phyloP scores from a whole-genome alignment of 192 early-diverging fungal species.

The Linnemannia zychae region DNA sequence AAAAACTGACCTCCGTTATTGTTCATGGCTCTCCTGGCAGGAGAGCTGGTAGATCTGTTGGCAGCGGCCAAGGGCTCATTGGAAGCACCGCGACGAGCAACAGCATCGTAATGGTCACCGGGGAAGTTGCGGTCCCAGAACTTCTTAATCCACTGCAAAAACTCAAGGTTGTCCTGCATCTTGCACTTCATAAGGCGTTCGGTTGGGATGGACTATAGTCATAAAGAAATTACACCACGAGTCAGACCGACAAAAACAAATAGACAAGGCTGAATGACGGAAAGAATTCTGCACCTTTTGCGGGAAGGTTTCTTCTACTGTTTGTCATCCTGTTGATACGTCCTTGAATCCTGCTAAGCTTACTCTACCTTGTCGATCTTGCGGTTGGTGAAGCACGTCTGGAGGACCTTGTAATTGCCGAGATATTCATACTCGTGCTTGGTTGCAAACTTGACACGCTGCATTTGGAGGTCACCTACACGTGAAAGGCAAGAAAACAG shows the following conservation, averaged over 20 bases:
- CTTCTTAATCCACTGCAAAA: conserved; percentile 95
- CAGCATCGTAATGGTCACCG: conserved; percentile 87
- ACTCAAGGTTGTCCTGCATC: conserved; percentile 99
- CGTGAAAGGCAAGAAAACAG: conserved; percentile 19
- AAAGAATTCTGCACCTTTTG: not conserved
- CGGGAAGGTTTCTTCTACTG: not conserved
- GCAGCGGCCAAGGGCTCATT: conserved; percentile 55
- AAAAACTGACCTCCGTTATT: conserved; percentile 59
- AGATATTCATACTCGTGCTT: conserved; percentile 98
- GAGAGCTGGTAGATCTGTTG: conserved; percentile 55
- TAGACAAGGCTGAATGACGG: not conserved
- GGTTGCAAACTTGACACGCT: conserved; percentile 93
- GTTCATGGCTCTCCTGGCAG: conserved; percentile 55
- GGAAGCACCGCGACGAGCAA: conserved; percentile 70
- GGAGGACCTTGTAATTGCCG: conserved; percentile 95
- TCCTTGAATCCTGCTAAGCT: conserved; percentile 8
- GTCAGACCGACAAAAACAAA: conserved; percentile 8
- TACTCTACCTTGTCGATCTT: conserved; percentile 87
- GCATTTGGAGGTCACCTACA: conserved; percentile 82
- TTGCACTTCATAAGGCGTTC: conserved; percentile 94
- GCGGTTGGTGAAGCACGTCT: conserved; percentile 88
- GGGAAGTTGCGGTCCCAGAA: conserved; percentile 93
- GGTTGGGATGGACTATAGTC: conserved; percentile 81
- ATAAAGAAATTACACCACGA: not conserved
- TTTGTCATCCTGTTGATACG: not conserved